Conservation (phyloP, 805 yeast species). For the Candida vaughaniae region DNA sequence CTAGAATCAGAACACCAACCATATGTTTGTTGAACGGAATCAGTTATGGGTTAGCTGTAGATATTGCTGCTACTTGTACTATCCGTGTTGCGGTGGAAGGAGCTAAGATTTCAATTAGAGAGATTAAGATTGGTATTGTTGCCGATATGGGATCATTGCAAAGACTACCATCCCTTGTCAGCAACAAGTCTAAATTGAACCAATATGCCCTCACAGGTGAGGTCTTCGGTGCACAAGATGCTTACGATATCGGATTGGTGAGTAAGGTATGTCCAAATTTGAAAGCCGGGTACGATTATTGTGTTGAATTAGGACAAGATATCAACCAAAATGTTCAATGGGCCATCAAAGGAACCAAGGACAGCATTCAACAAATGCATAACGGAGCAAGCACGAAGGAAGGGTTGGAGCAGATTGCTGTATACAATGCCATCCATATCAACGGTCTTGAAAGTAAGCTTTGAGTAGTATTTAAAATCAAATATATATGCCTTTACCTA, state of each 20-base stretch:
- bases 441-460: slow-evolving; percentile 8
- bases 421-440: slow-evolving; percentile 37
- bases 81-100: slow-evolving; percentile 57
- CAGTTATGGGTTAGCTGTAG: slow-evolving; percentile 65
- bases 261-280: slow-evolving; percentile 45
- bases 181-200: slow-evolving; percentile 55
- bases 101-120: slow-evolving; percentile 58
- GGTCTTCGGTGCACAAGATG: slow-evolving; percentile 53
- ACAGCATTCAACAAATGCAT: slow-evolving; percentile 43
- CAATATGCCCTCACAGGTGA: slow-evolving; percentile 65
- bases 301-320: slow-evolving; percentile 47
- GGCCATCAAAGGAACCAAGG: slow-evolving; percentile 67
- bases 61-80: slow-evolving; percentile 57
- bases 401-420: slow-evolving; percentile 54
- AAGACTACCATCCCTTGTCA: slow-evolving; percentile 54
- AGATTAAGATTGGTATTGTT: slow-evolving; percentile 69
- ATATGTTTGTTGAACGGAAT: slow-evolving; percentile 67
- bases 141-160: slow-evolving; percentile 81
- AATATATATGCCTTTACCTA: not conserved
- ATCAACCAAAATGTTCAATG: slow-evolving; percentile 52
- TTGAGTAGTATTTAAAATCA: not conserved
- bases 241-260: slow-evolving; percentile 55
- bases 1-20: slow-evolving; percentile 55
- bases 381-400: slow-evolving; percentile 38
- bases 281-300: slow-evolving; percentile 48